phyloP scores from a whole-genome alignment of 305 asterid species.

The Solanum chacoense region DNA sequence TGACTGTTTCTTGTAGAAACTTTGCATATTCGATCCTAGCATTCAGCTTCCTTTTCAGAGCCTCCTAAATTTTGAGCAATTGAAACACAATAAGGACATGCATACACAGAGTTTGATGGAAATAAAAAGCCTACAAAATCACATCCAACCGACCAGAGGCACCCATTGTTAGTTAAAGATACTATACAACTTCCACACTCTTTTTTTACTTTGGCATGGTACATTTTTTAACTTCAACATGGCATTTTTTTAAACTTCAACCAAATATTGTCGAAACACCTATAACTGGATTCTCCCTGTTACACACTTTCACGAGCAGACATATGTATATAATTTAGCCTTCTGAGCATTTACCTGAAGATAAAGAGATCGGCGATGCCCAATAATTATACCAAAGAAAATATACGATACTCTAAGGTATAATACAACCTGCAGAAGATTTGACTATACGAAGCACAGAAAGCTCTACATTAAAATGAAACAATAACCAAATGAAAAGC shows the following conservation, averaged over 20 bases:
- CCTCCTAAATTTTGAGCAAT: constrained; percentile 51
- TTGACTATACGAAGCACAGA: background rate
- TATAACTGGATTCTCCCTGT: background rate
- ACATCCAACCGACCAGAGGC: background rate
- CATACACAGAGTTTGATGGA: background rate
- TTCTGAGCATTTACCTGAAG: background rate
- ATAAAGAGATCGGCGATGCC: background rate
- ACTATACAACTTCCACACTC: background rate
- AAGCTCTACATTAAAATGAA: background rate
- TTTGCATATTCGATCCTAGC: constrained; percentile 95
- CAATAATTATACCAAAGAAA: background rate
- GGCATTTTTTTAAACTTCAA: background rate
- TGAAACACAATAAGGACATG: constrained; percentile 9
- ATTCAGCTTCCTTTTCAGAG: constrained; percentile 63
- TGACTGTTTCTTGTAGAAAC: constrained; percentile 97
- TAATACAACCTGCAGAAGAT: background rate
- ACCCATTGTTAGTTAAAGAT: background rate
- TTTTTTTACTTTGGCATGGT: background rate
- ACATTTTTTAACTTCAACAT: background rate
- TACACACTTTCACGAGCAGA: background rate
- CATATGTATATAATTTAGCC: background rate
- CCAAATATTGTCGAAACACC: background rate
- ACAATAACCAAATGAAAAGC: background rate
- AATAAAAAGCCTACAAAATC: background rate
- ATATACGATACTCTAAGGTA: background rate